Evolutionary conservation across 768 basidiomycete species (phyloP).

Genomic region (Coprinellus aureogranulatus): DNA sequence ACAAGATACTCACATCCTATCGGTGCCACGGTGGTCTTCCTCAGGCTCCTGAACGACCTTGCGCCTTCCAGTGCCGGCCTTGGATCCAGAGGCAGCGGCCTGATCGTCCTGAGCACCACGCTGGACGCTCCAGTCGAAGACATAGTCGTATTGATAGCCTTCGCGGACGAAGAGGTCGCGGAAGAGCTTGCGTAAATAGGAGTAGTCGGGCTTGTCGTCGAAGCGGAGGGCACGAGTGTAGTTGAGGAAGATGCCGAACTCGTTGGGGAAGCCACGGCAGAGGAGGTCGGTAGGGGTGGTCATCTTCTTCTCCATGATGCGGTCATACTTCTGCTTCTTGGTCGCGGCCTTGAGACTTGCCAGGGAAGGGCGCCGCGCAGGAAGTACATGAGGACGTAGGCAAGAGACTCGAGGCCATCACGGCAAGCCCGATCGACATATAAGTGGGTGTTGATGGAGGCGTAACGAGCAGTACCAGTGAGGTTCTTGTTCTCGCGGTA

Average conservation of each 20-base stretch:
- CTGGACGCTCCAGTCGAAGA: conserved; percentile 98
- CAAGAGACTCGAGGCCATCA: conserved; percentile 96
- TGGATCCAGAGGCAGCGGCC: conserved; percentile 57
- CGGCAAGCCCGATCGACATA: conserved; percentile 98
- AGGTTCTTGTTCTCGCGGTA: conserved; percentile 99
- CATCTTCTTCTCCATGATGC: conserved; percentile 99
- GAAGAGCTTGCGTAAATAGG: conserved; percentile 99
- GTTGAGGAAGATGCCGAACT: conserved; percentile 98
- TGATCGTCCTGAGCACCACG: conserved; percentile 68
- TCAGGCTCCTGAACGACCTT: conserved; percentile 79
- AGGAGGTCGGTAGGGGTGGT: conserved; percentile 95
- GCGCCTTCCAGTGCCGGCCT: conserved; percentile 59
- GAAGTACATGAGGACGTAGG: conserved; percentile 99
- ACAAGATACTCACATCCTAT: conserved; percentile 66
- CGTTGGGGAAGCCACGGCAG: conserved; percentile 99
- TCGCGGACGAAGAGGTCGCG: conserved; percentile 95
- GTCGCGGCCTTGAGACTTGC: conserved; percentile 99
- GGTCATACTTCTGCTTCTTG: conserved; percentile 99
- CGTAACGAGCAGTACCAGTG: conserved; percentile 98
- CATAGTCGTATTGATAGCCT: conserved; percentile 98
- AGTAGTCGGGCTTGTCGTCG: conserved; percentile 99
- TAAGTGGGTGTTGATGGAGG: conserved; percentile 97
- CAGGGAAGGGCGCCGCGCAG: conserved; percentile 96
- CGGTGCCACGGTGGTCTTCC: conserved; percentile 78
- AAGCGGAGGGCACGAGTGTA: conserved; percentile 98